These are phyloP conservation scores for Penicillium sclerotigenum DNA, from an alignment of 2,329 filamentous ascomycete genomes.

Conservation along the genomic window DNA sequence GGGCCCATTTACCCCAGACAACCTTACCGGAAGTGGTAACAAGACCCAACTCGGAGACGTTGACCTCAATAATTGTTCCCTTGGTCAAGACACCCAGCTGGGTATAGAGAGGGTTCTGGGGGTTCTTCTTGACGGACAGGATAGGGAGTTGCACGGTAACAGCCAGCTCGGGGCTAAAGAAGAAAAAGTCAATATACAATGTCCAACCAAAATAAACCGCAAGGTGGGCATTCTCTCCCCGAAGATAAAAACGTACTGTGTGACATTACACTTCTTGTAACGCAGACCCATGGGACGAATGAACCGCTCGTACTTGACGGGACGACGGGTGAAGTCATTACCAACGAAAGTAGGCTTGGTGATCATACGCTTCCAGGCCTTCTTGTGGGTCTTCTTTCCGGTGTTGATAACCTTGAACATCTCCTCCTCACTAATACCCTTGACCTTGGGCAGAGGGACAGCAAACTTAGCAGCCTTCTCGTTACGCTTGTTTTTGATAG, in stretches of 20 bases:
- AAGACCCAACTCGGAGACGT: slow-evolving; percentile 85
- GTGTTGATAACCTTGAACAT: slow-evolving; percentile 98
- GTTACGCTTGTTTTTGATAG: slow-evolving; percentile 91
- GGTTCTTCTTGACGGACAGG: slow-evolving; percentile 76
- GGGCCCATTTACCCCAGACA: slow-evolving; percentile 83
- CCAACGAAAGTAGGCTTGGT: slow-evolving; percentile 89
- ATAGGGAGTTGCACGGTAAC: slow-evolving; percentile 87
- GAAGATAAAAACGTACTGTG: slow-evolving; percentile 33
- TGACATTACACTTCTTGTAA: slow-evolving; percentile 75
- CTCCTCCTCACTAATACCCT: slow-evolving; percentile 90
- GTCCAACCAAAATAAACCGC: slow-evolving; percentile 6
- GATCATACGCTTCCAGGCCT: slow-evolving; percentile 64
- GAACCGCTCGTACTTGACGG: slow-evolving; percentile 73
- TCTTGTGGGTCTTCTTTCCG: slow-evolving; percentile 89
- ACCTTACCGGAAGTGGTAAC: slow-evolving; percentile 91
- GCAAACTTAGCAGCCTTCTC: slow-evolving; percentile 93
- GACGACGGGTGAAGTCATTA: slow-evolving; percentile 80
- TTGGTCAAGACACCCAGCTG: slow-evolving; percentile 87
- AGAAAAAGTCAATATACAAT: slow-evolving; percentile 11
- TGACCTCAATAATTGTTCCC: slow-evolving; percentile 83
- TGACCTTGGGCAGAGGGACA: slow-evolving; percentile 89
- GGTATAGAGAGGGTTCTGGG: slow-evolving; percentile 85
- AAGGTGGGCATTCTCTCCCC: neutral
- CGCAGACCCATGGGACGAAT: slow-evolving; percentile 73
- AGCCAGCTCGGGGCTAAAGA: slow-evolving; percentile 62